Evolutionary conservation across 2,329 filamentous ascomycete species (phyloP), one percentile per base, ranked within the genome.

Genomic region (Aspergillus awamori): DNA sequence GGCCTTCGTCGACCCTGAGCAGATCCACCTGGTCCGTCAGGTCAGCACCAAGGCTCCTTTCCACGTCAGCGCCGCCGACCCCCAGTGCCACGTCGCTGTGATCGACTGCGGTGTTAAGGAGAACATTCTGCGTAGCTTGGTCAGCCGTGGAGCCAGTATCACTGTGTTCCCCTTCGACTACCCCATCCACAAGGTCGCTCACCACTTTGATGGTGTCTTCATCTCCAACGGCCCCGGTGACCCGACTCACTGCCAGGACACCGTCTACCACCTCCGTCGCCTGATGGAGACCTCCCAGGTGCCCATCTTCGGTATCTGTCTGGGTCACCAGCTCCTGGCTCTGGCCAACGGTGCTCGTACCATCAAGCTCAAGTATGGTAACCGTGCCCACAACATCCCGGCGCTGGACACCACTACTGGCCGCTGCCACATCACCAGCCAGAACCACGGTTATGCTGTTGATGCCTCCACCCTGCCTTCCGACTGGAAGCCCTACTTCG

Each of bases 61-160:
- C 83, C 92, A 98, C 72, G 90, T 98, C 67, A 90, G 91, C 77
- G 93, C 93, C 55, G 86, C 88, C 33, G 86, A 89, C 68, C 92
- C 94, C 65, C 87, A 90, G 72, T 89, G 92, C 77, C 95, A 99
- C 81, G 87, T 99, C 69, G 95, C 94, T 61, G 86, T 99, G 69
- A 90, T 99, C 75, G 95, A 99, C 81, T 99, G 95, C 74, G 95
- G 95, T 83, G 95, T 98, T 69, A 99, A 99, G 87, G 95, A 99
- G 86, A 99, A 99, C 83, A 99, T 99, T 72, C 88, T 99, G 62
- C 92, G 95, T 74, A 96, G 91, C 77, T 84, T 99, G 63, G 93
- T 98, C 74, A 89, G 86, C 79, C 93, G 95, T 66, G 95, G 95
- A 63, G 92, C 93, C 57, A 93, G 91, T 65, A 91, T 96, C 66